phyloP scores from a whole-genome alignment of 2,329 filamentous ascomycete species.

The Raffaelea deltoideospora region DNA sequence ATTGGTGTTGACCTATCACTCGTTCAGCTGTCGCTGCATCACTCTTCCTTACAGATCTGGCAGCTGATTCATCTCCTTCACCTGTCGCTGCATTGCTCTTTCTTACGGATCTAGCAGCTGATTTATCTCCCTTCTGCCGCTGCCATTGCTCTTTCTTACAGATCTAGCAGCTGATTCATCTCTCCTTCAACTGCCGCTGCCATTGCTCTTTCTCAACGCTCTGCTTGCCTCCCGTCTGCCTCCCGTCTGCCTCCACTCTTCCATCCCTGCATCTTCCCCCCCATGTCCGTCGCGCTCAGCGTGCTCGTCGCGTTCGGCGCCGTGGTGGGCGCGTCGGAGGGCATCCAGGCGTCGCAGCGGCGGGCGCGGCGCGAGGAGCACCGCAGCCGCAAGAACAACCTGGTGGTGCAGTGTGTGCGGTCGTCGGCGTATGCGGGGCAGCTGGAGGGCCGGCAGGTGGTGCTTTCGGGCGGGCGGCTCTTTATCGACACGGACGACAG shows the following conservation, averaged over 20 bases:
- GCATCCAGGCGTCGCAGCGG: constrained; percentile 29
- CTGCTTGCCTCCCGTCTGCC: no score
- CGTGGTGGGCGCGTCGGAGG: constrained; percentile 29
- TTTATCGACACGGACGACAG: constrained; percentile 31
- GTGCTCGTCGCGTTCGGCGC: constrained; percentile 25
- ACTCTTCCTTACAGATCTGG: no score
- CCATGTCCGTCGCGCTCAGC: constrained; percentile 10
- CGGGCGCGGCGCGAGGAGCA: constrained; percentile 30
- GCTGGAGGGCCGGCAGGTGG: constrained; percentile 28
- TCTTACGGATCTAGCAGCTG: no score
- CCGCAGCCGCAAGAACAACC: constrained; percentile 30
- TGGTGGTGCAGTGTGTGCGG: constrained; percentile 29
- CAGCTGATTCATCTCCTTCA: no score
- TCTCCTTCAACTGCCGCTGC: no score
- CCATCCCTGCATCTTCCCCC: not conserved
- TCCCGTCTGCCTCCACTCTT: not conserved
- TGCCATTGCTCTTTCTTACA: no score
- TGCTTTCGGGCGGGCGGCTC: constrained; percentile 26
- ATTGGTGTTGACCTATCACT: no score
- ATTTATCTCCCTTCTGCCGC: no score
- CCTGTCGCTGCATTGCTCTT: no score
- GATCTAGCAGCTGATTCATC: no score
- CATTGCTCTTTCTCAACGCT: no score
- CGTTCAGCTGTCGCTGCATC: no score
- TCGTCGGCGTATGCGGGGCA: constrained; percentile 25